Conservation (phyloP, 306 rosid genomes). For the Myrica gale region DNA sequence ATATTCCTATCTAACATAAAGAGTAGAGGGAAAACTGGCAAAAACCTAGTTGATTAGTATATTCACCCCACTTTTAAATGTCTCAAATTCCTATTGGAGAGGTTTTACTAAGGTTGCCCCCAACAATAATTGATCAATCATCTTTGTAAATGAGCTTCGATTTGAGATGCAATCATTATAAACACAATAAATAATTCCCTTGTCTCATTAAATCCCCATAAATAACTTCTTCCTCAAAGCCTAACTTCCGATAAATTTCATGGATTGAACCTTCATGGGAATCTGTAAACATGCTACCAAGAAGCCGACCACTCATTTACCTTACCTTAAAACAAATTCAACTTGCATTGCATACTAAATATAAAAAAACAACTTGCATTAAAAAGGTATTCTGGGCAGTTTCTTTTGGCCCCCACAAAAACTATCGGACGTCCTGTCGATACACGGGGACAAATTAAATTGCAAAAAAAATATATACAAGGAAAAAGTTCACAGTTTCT, state of each 20-base stretch:
- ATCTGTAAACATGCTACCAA: neutral
- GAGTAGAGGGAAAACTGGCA: neutral
- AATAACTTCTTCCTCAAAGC: too few species aligned
- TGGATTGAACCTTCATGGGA: too few species aligned
- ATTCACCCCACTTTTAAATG: neutral
- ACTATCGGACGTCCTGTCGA: slow-evolving; percentile 39
- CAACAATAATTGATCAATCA: neutral
- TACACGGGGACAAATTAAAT: slow-evolving; percentile 23
- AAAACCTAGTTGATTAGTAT: neutral
- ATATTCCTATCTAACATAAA: neutral
- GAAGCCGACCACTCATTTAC: too few species aligned
- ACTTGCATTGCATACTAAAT: too few species aligned
- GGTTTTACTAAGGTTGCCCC: neutral
- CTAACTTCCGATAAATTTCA: too few species aligned
- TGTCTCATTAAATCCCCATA: too few species aligned
- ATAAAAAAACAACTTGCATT: slow-evolving; percentile 24
- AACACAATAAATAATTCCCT: neutral
- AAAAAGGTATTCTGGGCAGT: slow-evolving; percentile 26
- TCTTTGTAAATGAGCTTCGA: neutral
- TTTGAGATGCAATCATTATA: neutral
- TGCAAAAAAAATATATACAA: slow-evolving; percentile 26
- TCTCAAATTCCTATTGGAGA: neutral
- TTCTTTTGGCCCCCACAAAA: slow-evolving; percentile 42
- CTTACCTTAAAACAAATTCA: too few species aligned
- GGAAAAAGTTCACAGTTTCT: slow-evolving; percentile 50